Percentiles rank a stretch among this genome's conserved stretches.
Evolutionary conservation across 202 grass and related monocot genomes (phyloP).

Genomic region (Brachypodium distachyon): DNA sequence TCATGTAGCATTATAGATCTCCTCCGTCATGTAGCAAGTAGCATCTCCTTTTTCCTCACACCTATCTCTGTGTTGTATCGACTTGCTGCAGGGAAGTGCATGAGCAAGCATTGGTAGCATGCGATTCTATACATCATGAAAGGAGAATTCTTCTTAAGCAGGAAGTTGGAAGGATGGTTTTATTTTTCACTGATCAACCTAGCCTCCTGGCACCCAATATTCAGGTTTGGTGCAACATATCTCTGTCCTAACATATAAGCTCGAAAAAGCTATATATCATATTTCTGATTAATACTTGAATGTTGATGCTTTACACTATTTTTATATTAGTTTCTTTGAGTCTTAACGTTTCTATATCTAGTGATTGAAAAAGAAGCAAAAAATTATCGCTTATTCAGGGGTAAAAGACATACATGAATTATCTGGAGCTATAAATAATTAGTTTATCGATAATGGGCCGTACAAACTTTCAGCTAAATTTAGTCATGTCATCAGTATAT

Average conservation of each 20-base stretch:
- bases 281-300: conserved; percentile 3
- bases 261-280: neutral
- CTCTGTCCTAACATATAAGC: neutral
- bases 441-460: neutral
- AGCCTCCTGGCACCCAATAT: conserved; percentile 96
- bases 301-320: neutral
- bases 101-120: conserved; percentile 72
- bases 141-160: conserved; percentile 97
- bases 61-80: neutral
- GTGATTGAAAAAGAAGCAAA: neutral
- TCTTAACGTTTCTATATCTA: neutral
- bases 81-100: conserved; percentile 74
- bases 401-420: neutral
- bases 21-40: neutral
- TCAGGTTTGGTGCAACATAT: conserved; percentile 51
- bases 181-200: conserved; percentile 98
- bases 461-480: neutral
- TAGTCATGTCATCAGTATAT: neutral
- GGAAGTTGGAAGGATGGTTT: conserved; percentile 96
- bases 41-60: neutral
- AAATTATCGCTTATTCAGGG: neutral
- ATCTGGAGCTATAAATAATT: neutral
- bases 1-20: neutral
- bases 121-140: conserved; percentile 85
- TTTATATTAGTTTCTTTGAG: conserved; percentile 6